Conservation (phyloP, 129 eudicot species). For the Rutidosis leptorrhynchoides region DNA sequence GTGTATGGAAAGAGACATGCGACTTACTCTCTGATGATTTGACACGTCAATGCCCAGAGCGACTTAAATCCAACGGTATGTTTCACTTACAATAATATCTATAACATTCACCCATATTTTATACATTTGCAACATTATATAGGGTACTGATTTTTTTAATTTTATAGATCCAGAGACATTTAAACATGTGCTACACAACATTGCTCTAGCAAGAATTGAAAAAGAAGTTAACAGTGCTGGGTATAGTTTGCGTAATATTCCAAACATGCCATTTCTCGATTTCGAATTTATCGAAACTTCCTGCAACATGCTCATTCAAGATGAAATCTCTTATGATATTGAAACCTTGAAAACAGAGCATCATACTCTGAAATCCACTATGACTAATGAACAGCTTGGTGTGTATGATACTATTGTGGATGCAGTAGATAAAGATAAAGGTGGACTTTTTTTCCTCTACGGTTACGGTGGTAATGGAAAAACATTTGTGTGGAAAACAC, state of each 20-base stretch:
- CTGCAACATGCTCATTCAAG: background rate
- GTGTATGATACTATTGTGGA: background rate
- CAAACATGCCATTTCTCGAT: background rate
- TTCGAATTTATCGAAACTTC: background rate
- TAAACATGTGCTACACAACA: too few species aligned
- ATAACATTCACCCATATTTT: constrained; percentile 20
- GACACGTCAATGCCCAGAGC: too few species aligned
- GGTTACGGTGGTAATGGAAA: background rate
- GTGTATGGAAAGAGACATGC: too few species aligned
- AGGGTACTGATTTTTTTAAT: too few species aligned
- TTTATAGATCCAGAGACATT: background rate
- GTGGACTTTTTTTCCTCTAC: too few species aligned
- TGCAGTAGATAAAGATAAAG: too few species aligned
- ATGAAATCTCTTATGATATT: background rate
- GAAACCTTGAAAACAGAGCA: background rate
- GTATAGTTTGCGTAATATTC: background rate
- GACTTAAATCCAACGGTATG: too few species aligned
- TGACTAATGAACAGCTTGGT: background rate
- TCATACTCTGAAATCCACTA: background rate
- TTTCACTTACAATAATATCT: background rate
- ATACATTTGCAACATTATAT: constrained; percentile 37
- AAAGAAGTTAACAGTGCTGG: background rate
- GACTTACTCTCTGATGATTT: too few species aligned
- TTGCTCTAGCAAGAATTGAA: background rate
- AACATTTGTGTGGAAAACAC: background rate